These are phyloP conservation scores for Diaporthe helianthi DNA, from an alignment of 2,329 filamentous ascomycete species.

Conservation along the genomic window DNA sequence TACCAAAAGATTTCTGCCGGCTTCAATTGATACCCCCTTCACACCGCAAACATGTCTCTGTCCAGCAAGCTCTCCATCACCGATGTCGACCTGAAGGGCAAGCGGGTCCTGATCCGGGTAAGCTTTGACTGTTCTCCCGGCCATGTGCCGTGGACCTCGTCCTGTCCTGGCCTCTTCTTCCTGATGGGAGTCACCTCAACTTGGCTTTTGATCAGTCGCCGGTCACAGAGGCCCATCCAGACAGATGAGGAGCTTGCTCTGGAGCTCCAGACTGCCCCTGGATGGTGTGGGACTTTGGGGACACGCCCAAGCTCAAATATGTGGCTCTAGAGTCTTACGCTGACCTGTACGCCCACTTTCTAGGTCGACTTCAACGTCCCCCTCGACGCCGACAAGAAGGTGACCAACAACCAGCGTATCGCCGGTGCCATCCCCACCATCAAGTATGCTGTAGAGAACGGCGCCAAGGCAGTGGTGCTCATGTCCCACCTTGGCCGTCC, in stretches of 20 bases:
- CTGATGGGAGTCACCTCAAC: not conserved
- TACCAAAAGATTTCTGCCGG: constrained; percentile 26
- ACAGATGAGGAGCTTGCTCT: not conserved
- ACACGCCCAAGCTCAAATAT: not conserved
- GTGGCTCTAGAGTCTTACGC: constrained; percentile 26
- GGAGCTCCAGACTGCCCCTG: not conserved
- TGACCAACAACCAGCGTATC: constrained; percentile 99
- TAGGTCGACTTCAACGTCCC: constrained; percentile 99
- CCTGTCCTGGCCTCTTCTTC: not conserved
- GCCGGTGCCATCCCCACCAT: constrained; percentile 94
- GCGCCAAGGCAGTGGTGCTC: constrained; percentile 89
- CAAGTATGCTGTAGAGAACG: constrained; percentile 89
- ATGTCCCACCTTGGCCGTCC: constrained; percentile 99
- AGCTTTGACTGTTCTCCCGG: constrained; percentile 46
- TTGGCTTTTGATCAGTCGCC: not conserved
- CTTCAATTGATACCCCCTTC: constrained; percentile 35
- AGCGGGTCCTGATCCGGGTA: constrained; percentile 97
- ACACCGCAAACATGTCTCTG: constrained; percentile 79
- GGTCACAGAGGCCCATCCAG: not conserved
- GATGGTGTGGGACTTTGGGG: not conserved
- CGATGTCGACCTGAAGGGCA: constrained; percentile 96
- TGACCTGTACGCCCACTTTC: constrained; percentile 34
- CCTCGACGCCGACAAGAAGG: constrained; percentile 87
- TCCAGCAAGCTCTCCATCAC: constrained; percentile 97
- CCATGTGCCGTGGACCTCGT: not conserved